Percentiles rank a stretch among this genome's conserved stretches.
phyloP scores from a whole-genome alignment of 2,329 filamentous ascomycete species.

The Escovopsis sp. region DNA sequence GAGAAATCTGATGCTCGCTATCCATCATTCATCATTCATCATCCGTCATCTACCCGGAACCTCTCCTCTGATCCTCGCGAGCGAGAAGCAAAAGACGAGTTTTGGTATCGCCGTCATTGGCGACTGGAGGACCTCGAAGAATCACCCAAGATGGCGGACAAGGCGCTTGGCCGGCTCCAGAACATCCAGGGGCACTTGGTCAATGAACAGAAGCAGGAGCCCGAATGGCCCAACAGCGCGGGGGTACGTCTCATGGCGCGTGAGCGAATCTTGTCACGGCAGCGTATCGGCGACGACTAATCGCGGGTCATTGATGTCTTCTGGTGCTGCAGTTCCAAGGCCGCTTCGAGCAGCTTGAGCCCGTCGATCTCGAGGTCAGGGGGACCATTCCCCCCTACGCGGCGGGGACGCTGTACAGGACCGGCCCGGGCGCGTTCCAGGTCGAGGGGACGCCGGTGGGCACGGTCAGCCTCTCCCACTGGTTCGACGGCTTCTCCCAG shows the following conservation, averaged over 20 bases:
- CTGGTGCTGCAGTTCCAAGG: background rate
- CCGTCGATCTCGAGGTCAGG: constrained; percentile 42
- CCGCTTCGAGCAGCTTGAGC: constrained; percentile 35
- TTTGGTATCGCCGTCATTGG: no score
- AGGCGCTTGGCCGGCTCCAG: background rate
- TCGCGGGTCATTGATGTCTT: no score
- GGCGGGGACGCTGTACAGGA: constrained; percentile 54
- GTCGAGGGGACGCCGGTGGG: constrained; percentile 38
- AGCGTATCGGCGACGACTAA: no score
- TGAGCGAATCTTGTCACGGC: background rate
- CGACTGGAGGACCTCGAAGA: no score
- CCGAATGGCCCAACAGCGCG: background rate
- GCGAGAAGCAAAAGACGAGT: no score
- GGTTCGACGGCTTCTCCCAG: constrained; percentile 58
- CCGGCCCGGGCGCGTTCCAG: constrained; percentile 48
- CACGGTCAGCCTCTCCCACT: constrained; percentile 45
- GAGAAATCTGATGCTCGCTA: no score
- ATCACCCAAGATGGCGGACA: no score
- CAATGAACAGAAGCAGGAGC: background rate
- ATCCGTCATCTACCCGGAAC: no score
- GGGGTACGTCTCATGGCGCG: background rate
- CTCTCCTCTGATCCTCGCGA: no score
- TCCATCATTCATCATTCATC: no score
- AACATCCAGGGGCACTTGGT: background rate
- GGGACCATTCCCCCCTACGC: constrained; percentile 52